Conservation (phyloP, 2,329 filamentous ascomycete species). For the Incumbomyces lentus region DNA sequence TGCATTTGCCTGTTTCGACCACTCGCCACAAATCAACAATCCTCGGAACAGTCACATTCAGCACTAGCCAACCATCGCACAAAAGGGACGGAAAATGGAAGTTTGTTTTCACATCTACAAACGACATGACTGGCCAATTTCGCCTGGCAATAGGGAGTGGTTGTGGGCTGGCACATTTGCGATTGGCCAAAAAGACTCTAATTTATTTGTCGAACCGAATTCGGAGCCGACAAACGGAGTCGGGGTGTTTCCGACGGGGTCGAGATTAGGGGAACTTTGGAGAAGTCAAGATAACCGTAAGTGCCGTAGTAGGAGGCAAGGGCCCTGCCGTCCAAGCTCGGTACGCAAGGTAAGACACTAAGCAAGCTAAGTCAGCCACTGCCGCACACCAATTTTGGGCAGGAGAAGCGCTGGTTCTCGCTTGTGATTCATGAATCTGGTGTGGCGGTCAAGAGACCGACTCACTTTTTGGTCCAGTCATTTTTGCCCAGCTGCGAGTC, state of each 20-base stretch:
- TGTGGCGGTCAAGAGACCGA: slow-evolving; percentile 8
- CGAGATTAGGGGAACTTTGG: neutral
- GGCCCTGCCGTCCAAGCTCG: slow-evolving; percentile 1
- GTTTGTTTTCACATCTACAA: slow-evolving; percentile 1
- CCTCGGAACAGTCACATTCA: neutral
- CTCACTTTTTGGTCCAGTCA: slow-evolving; percentile 4
- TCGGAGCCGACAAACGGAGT: neutral
- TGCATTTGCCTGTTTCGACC: neutral
- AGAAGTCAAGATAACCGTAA: too few relatives aligned
- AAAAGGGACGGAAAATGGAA: neutral
- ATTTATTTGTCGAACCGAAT: neutral
- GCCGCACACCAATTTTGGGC: slow-evolving; percentile 6
- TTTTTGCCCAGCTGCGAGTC: slow-evolving; percentile 3
- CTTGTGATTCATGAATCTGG: slow-evolving; percentile 7
- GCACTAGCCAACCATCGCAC: slow-evolving; percentile 6
- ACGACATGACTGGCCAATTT: neutral
- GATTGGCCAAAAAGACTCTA: slow-evolving; percentile 1
- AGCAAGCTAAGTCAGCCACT: neutral
- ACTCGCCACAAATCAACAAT: neutral
- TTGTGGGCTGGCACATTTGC: neutral
- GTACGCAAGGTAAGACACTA: neutral
- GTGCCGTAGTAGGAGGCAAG: slow-evolving; percentile 1
- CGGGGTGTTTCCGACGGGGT: slow-evolving; percentile 1
- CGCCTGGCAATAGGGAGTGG: slow-evolving; percentile 3
- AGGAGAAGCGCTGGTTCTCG: slow-evolving; percentile 1